Base-by-base conservation (phyloP, 2,329 filamentous ascomycete genomes). In the Passalora sequoiae region DNA sequence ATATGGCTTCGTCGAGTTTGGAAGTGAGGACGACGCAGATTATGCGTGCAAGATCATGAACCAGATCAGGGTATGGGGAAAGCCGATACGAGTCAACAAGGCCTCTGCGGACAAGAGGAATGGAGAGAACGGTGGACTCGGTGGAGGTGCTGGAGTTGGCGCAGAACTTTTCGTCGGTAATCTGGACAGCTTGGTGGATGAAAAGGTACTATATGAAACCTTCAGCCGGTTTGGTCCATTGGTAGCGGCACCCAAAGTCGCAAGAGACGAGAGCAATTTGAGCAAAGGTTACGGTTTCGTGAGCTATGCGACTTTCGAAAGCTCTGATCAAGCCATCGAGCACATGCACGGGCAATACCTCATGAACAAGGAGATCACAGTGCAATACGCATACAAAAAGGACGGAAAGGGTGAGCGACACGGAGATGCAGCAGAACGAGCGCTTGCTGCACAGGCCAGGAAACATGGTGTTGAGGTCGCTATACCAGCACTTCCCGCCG, bases 311-410 rank as follows among this genome's bases (percentile, higher is more conserved):
- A 85, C 86, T 61, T 98, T 98, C 64, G 92, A 97, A 61, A 85
- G 88, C 56, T 92, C 88, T 8, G 92, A 98, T 61, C 84, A 87
- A 50, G 89, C 92, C 30, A 87, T 94, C 51, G 77, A 82, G 54
- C 92, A 91, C 64, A 89, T 98, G 84, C 86, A 95, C 64, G 88
- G 88, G 39, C 89, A 97, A 70, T 97, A 92, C 67, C 80, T 98
- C 48, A 89, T 94, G 75, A 95, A 92, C 74, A 95, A 95, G 71
- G 86, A 95, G 66, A 84, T 97, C 57, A 86, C 85, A 2, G 92
- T 98, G 32, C 91, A 97, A 68, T 98, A 97, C 66, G 92, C 92
- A 28, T 97, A 95, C 77, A 98, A 98, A 76, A 97, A 97, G 69
- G 92, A 98, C 61, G 92, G 92, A 56, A 95, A 95, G 70, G 91